A percentile compares a stretch with the other conserved stretches of the same genome.
phyloP scores from a whole-genome alignment of 805 yeast species.

The Schwanniomyces vanrijiae region DNA sequence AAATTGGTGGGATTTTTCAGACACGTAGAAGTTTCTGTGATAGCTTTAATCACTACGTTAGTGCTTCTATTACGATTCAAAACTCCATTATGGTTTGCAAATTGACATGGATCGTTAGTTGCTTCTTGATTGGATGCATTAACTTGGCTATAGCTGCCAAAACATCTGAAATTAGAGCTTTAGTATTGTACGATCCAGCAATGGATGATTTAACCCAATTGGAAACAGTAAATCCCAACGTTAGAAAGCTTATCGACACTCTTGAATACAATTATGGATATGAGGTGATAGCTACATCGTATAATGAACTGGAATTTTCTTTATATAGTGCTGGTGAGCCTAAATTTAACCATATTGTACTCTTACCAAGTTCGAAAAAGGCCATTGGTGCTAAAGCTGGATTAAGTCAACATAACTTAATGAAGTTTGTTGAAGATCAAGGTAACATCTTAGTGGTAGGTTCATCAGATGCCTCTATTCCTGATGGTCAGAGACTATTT shows the following conservation, averaged over 20 bases:
- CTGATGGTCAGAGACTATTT: constrained; percentile 54
- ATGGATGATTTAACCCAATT: constrained; percentile 18
- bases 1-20: not conserved
- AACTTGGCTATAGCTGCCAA: constrained; percentile 7
- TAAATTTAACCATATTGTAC: constrained; percentile 28
- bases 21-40: constrained; percentile 3
- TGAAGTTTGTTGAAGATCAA: constrained; percentile 62
- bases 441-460: constrained; percentile 78
- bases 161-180: constrained; percentile 14
- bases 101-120: constrained; percentile 9
- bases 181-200: constrained; percentile 35
- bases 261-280: constrained; percentile 15
- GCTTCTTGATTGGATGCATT: constrained; percentile 1
- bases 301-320: constrained; percentile 19
- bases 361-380: constrained; percentile 37
- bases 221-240: constrained; percentile 13
- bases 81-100: constrained; percentile 3
- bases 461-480: constrained; percentile 32
- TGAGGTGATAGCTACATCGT: constrained; percentile 19
- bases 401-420: constrained; percentile 40
- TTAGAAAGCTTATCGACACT: constrained; percentile 20
- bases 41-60: too few relatives aligned
- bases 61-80: not conserved
- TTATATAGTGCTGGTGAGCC: constrained; percentile 24
- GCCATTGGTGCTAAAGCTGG: constrained; percentile 26